phyloP scores from a whole-genome alignment of 2,329 filamentous ascomycete genomes.

The Fusarium paranaense region DNA sequence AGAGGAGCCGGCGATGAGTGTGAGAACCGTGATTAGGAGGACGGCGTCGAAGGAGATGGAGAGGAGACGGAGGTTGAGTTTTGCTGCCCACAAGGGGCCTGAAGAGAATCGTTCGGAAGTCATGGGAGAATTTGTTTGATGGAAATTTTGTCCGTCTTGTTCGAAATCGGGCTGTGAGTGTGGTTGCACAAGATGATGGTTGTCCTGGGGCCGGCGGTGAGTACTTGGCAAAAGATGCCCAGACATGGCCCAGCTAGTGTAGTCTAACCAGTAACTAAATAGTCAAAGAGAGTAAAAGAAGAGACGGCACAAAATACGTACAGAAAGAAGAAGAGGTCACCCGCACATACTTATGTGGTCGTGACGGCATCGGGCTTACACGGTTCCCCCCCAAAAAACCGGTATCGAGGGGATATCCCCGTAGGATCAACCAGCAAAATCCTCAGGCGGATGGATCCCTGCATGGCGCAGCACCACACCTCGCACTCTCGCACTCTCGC shows the following conservation, averaged over 20 bases:
- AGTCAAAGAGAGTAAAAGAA: background rate
- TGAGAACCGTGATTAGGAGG: constrained; percentile 12
- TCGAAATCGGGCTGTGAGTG: background rate
- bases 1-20: constrained; percentile 1
- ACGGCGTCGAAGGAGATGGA: constrained; percentile 22
- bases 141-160: background rate
- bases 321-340: background rate
- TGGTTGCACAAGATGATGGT: background rate
- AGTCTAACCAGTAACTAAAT: background rate
- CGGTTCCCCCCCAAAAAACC: background rate
- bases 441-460: background rate
- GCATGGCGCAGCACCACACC: background rate
- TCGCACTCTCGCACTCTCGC: background rate
- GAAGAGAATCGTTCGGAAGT: background rate
- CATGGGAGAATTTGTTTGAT: background rate
- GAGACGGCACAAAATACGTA: background rate
- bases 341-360: background rate
- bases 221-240: background rate
- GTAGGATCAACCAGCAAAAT: background rate
- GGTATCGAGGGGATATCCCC: background rate
- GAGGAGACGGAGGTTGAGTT: constrained; percentile 26
- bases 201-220: background rate
- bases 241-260: background rate
- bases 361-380: background rate
- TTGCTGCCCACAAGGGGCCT: constrained; percentile 7